phyloP scores from a whole-genome alignment of 768 basidiomycete genomes.

The Xanthoconium purpureum region DNA sequence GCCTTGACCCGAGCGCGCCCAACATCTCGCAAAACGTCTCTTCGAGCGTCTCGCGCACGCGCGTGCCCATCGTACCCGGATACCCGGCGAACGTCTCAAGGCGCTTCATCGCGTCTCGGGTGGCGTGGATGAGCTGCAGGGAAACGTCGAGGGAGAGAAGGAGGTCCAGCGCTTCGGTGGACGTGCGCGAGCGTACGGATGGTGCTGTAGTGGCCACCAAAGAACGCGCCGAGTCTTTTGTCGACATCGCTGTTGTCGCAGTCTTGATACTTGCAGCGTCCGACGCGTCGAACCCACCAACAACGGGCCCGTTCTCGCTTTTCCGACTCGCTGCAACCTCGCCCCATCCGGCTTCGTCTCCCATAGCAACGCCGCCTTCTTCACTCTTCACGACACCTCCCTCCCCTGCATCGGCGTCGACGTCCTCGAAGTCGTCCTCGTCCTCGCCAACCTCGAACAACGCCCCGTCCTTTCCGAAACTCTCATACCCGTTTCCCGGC shows the following conservation, averaged over 20 bases:
- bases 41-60: conserved; percentile 90
- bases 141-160: conserved; percentile 90
- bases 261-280: neutral
- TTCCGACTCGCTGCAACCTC: conserved; percentile 15
- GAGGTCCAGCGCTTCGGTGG: conserved; percentile 60
- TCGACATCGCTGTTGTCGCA: neutral
- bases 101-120: conserved; percentile 88
- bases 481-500: conserved; percentile 20
- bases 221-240: neutral
- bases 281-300: neutral
- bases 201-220: neutral
- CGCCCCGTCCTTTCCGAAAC: conserved; percentile 32
- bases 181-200: neutral
- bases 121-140: conserved; percentile 88
- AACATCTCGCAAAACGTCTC: conserved; percentile 88
- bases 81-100: conserved; percentile 88
- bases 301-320: neutral
- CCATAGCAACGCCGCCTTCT: neutral
- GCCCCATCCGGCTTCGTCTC: conserved; percentile 27
- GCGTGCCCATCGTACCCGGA: conserved; percentile 81
- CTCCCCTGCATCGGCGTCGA: neutral
- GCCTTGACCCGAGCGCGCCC: conserved; percentile 70
- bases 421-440: conserved; percentile 31
- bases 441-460: conserved; percentile 52
- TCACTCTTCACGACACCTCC: too few species aligned